Evolutionary conservation across 305 asterid species (phyloP), one percentile per base, ranked within the genome.

Genomic region (Rubia tinctorum): DNA sequence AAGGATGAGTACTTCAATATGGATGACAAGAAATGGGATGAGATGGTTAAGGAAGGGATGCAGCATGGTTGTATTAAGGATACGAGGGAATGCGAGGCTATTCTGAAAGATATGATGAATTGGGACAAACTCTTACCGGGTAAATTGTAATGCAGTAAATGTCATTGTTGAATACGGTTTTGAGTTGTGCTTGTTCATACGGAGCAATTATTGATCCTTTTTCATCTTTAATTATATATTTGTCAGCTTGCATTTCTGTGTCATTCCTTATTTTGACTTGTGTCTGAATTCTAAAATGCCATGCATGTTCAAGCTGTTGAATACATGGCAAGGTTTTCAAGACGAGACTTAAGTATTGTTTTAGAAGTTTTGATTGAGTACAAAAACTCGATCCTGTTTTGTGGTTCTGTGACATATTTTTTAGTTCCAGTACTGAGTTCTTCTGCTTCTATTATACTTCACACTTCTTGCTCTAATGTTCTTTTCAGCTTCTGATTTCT

Each of bases 101-200:
- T 90, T 71, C 75, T 94, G n/a, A 95, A 94, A 83, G 97, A 94
- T 79, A 88, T 91, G 97, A 89, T 84, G 76, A 76, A 78, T 76
- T 90, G 90, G 92, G 96, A 91, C 78, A 94, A 84, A 75, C 96
- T 90, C 78, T 83, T 91, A 44, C 99, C 97, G 62, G 97, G 99
- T 91, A 87, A 61, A 51, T 59, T 40, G 15, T 15, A 49, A 49
- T 49, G 18, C 56, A 15, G 68, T 27, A 59, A 56, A 18, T 44
- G 34, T 69, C 40, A 18, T 27, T 2, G 4, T 66, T 66, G 34
- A 42, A 8, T 40, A 10, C 18, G 34, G 27, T 74, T 74, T 40
- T 55, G 15, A 7, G 23, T 17, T 1, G 11, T 30, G 22, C 12
- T 23, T 9, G 6, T 25, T 17, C 51, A 66, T 18, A 8, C 20